phyloP scores from a whole-genome alignment of 352 stramenopile genomes.

The Globisporangium cystogenes region DNA sequence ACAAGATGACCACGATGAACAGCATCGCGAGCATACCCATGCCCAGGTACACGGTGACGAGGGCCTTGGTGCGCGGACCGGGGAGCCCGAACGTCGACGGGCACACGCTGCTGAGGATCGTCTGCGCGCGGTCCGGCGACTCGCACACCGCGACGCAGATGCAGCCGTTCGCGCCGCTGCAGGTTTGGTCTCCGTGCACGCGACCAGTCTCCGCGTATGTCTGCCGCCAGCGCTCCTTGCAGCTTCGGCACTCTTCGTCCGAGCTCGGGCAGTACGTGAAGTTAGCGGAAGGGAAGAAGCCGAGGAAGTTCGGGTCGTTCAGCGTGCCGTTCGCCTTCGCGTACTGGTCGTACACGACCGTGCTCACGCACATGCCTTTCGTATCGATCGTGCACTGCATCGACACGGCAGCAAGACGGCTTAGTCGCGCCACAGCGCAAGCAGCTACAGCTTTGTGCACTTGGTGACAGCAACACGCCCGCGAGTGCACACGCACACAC shows the following conservation, averaged over 20 bases:
- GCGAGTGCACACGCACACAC: not conserved
- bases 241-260: slow-evolving; percentile 9
- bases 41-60: slow-evolving; percentile 8
- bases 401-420: not conserved
- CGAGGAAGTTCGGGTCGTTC: slow-evolving; percentile 5
- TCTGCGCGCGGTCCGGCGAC: slow-evolving; percentile 5
- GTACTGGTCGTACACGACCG: slow-evolving; percentile 1
- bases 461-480: not conserved
- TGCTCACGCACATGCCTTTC: slow-evolving; percentile 12
- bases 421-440: too few species aligned
- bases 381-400: slow-evolving; percentile 10
- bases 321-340: not conserved
- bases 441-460: too few species aligned
- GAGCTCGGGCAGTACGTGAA: slow-evolving; percentile 15
- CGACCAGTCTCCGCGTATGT: not conserved
- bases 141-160: slow-evolving; percentile 14
- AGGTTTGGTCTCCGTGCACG: slow-evolving; percentile 1
- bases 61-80: not conserved
- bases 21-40: not conserved
- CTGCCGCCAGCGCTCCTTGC: slow-evolving; percentile 8
- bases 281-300: slow-evolving; percentile 11
- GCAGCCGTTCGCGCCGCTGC: slow-evolving; percentile 8
- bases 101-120: slow-evolving; percentile 7
- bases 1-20: not conserved
- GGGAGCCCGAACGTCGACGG: not conserved